Evolutionary conservation across 352 stramenopile genomes (phyloP).

Genomic region (Phytophthora pistaciae): DNA sequence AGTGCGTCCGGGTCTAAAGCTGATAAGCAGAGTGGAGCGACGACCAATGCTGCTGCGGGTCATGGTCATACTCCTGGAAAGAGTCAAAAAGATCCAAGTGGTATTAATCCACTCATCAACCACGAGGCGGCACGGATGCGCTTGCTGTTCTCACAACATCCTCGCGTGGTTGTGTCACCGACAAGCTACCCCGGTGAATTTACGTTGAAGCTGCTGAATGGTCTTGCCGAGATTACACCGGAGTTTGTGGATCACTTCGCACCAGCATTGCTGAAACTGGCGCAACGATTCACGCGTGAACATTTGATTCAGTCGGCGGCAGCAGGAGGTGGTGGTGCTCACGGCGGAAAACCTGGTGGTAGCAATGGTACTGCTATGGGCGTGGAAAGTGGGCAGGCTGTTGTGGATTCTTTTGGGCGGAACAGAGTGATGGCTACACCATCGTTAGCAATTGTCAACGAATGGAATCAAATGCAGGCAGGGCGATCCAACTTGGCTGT

Average conservation of each 20-base stretch:
- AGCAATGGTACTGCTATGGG: constrained; percentile 41
- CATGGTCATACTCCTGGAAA: constrained; percentile 35
- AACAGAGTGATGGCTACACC: constrained; percentile 91
- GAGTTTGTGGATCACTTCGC: constrained; percentile 87
- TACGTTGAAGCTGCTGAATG: constrained; percentile 72
- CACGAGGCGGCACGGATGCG: constrained; percentile 68
- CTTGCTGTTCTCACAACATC: constrained; percentile 57
- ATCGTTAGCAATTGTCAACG: constrained; percentile 83
- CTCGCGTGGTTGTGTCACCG: constrained; percentile 44
- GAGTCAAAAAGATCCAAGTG: constrained; percentile 47
- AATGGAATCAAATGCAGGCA: constrained; percentile 80
- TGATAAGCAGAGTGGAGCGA: constrained; percentile 34
- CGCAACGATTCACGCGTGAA: constrained; percentile 85
- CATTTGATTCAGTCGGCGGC: constrained; percentile 74
- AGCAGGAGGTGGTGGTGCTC: constrained; percentile 19
- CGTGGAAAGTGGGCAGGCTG: constrained; percentile 48
- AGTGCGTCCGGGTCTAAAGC: constrained; percentile 31
- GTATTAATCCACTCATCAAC: constrained; percentile 60
- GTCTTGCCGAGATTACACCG: constrained; percentile 62
- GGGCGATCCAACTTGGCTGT: constrained; percentile 81
- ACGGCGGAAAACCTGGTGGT: constrained; percentile 32
- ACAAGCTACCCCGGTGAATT: constrained; percentile 76
- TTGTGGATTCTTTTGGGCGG: constrained; percentile 78
- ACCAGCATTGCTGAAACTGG: constrained; percentile 80
- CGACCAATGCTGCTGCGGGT: constrained; percentile 13